Percentiles rank a stretch among this genome's conserved stretches.
phyloP scores from a whole-genome alignment of 257 asterid genomes.

The Plantago elongata region DNA sequence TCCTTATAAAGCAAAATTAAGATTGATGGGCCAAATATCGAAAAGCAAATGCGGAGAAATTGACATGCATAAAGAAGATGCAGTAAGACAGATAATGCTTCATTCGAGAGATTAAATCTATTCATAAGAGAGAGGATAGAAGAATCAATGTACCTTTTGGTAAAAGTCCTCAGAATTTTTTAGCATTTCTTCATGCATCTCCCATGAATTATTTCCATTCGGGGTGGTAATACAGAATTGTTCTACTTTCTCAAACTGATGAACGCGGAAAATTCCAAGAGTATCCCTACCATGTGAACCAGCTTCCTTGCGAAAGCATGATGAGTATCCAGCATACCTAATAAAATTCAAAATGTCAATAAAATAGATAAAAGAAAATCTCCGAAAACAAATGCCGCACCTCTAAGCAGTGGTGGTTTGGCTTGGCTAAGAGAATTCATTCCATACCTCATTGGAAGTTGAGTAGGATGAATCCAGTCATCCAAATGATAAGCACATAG shows the following conservation, averaged over 20 bases:
- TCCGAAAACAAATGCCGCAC: constrained; percentile 6
- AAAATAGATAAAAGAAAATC: constrained; percentile 9
- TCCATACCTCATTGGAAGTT: constrained; percentile 68
- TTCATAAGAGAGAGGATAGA: neutral
- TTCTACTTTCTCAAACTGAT: constrained; percentile 92
- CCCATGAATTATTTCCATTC: constrained; percentile 78
- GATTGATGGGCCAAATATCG: neutral
- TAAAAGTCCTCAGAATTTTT: constrained; percentile 86
- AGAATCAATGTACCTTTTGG: constrained; percentile 41
- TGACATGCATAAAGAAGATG: neutral
- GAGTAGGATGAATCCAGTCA: constrained; percentile 88
- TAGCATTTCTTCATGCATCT: constrained; percentile 93
- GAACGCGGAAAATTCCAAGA: constrained; percentile 86
- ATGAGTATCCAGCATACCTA: constrained; percentile 89
- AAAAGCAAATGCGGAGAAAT: neutral
- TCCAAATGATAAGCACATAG: constrained; percentile 89
- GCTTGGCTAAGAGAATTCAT: constrained; percentile 3
- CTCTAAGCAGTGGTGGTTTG: neutral
- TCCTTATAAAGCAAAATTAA: neutral
- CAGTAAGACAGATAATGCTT: neutral
- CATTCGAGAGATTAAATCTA: no score
- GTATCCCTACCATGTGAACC: constrained; percentile 98
- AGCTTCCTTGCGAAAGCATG: constrained; percentile 95
- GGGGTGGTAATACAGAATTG: constrained; percentile 88
- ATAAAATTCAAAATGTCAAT: constrained; percentile 8